A percentile compares a stretch with the other conserved stretches of the same genome.
Conservation (phyloP, 2,329 filamentous ascomycete species). For the Aureobasidium sp. region DNA sequence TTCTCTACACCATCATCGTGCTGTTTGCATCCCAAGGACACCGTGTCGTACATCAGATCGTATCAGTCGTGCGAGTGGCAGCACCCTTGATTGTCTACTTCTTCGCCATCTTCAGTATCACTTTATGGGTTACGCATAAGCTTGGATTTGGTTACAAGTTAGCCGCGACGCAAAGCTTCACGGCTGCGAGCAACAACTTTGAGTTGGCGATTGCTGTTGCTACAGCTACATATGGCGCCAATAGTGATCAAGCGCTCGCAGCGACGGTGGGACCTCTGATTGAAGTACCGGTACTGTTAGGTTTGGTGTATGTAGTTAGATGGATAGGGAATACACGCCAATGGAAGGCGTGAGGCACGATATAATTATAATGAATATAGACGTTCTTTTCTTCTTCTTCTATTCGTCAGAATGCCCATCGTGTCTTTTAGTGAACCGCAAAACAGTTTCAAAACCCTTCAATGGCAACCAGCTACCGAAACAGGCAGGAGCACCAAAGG, state of each 20-base stretch:
- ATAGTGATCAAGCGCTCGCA: conserved; percentile 73
- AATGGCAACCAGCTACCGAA: not conserved
- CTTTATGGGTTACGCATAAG: conserved; percentile 52
- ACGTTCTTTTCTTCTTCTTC: not conserved
- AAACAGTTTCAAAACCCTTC: too few relatives aligned
- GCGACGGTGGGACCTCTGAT: conserved; percentile 78
- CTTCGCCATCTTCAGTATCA: conserved; percentile 61
- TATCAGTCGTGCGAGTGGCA: conserved; percentile 70
- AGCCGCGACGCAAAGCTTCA: conserved; percentile 72
- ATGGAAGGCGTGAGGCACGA: conserved; percentile 36
- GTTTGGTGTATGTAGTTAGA: conserved; percentile 65
- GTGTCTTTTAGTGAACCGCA: too few relatives aligned
- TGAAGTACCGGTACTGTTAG: conserved; percentile 74
- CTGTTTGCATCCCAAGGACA: conserved; percentile 75
- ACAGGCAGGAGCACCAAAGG: not conserved
- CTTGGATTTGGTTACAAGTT: conserved; percentile 68
- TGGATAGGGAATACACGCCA: conserved; percentile 47
- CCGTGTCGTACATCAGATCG: conserved; percentile 72
- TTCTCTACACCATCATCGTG: conserved; percentile 80
- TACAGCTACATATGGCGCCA: conserved; percentile 67
- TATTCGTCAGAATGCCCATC: too few relatives aligned
- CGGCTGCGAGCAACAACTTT: conserved; percentile 87
- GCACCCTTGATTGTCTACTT: conserved; percentile 81
- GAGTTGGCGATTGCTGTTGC: conserved; percentile 86
- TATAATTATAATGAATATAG: not conserved